Percentiles rank a stretch among this genome's conserved stretches.
These are phyloP conservation scores for Botrytis paeoniae DNA, from an alignment of 2,329 filamentous ascomycete species.

Conservation along the genomic window DNA sequence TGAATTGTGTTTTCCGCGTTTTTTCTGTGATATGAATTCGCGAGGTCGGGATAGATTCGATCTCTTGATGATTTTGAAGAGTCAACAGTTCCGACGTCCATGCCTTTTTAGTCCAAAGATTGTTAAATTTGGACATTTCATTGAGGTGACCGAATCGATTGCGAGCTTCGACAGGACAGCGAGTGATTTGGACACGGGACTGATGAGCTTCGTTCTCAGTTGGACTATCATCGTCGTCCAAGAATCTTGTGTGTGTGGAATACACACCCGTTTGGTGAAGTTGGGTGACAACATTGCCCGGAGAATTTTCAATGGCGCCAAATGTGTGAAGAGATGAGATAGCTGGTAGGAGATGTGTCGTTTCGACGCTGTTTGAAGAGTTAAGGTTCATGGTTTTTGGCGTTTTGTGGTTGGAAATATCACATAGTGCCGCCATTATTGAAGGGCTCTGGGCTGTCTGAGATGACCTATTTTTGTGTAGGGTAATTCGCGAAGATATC, in stretches of 20 bases:
- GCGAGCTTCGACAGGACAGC: not conserved
- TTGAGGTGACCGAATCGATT: not conserved
- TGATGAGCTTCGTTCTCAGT: not conserved
- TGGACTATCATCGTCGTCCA: not conserved
- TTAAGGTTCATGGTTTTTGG: not conserved
- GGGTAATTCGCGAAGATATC: not conserved
- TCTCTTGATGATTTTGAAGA: not conserved
- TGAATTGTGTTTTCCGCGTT: not conserved
- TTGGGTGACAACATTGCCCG: rapidly evolving
- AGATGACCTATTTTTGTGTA: not conserved
- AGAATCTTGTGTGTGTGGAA: not conserved
- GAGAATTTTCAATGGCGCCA: rapidly evolving
- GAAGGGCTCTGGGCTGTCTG: not conserved
- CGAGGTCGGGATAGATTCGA: not conserved
- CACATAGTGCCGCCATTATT: not conserved
- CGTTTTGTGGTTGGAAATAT: not conserved
- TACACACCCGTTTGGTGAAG: not conserved
- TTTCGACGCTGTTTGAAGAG: rapidly evolving
- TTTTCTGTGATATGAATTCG: not conserved
- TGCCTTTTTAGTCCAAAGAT: conserved; percentile 1
- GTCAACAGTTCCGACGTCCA: not conserved
- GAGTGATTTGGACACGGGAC: not conserved
- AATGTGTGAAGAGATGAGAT: too few species aligned
- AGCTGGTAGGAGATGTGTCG: not conserved
- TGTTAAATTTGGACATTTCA: not conserved